Evolutionary conservation across 2,329 filamentous ascomycete species (phyloP).

Genomic region (Fusarium pininemorale): DNA sequence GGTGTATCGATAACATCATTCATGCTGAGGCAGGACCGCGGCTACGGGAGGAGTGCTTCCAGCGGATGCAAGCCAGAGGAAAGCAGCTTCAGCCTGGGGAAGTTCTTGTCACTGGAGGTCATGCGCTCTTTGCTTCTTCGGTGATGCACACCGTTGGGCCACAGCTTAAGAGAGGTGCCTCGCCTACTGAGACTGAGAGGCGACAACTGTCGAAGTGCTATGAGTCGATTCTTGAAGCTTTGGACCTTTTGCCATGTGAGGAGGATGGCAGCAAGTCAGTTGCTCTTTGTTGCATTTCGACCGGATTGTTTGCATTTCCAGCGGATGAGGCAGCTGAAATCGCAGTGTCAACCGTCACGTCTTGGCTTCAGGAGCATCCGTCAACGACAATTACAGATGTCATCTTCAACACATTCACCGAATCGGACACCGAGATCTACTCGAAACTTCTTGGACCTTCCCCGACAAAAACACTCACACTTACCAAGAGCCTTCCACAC

Average conservation of each 20-base stretch:
- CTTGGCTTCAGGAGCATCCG: constrained; percentile 17
- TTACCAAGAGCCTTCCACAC: rapidly evolving
- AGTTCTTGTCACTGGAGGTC: constrained; percentile 8
- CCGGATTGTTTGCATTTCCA: constrained; percentile 34
- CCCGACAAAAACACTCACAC: rapidly evolving
- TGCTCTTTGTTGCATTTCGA: constrained; percentile 37
- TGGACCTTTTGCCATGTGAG: not conserved
- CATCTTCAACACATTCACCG: constrained; percentile 35
- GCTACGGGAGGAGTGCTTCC: constrained; percentile 29
- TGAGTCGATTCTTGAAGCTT: not conserved
- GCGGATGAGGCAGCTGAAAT: constrained; percentile 28
- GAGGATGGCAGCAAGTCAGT: constrained; percentile 14
- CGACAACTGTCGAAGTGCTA: constrained; percentile 25
- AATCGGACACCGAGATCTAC: constrained; percentile 28
- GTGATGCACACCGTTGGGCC: constrained; percentile 36
- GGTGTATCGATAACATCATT: constrained; percentile 40
- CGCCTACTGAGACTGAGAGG: not conserved
- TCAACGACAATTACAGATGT: constrained; percentile 29
- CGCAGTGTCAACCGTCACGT: constrained; percentile 1
- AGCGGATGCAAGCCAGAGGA: constrained; percentile 3
- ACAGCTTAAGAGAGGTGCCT: not conserved
- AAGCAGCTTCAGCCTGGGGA: constrained; percentile 17
- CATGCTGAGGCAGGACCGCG: constrained; percentile 33
- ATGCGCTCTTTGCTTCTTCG: constrained; percentile 11
- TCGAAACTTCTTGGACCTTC: not conserved